Evolutionary conservation across 805 yeast genomes (phyloP).

Genomic region (Wickerhamomyces xylosicus): DNA sequence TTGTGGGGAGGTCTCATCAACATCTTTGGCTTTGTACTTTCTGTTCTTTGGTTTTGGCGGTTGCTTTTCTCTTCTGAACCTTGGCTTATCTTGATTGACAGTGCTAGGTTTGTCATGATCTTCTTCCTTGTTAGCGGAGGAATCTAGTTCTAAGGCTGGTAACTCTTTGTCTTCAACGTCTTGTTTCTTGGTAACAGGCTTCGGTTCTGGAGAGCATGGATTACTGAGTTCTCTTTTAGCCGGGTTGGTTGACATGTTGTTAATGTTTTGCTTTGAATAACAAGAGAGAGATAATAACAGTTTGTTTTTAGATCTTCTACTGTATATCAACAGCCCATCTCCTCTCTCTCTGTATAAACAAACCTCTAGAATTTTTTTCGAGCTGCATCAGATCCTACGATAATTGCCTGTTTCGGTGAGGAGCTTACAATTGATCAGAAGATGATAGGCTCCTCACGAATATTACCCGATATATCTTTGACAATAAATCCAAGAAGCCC

Average conservation of each 20-base stretch:
- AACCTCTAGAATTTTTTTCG: neutral
- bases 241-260: neutral
- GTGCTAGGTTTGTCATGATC: neutral
- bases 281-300: too few species aligned
- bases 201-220: neutral
- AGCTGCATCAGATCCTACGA: neutral
- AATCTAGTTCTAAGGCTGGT: neutral
- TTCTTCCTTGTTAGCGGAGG: too few species aligned
- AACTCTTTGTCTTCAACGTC: neutral
- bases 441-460: neutral
- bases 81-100: neutral
- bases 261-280: neutral
- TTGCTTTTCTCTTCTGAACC: neutral
- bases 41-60: constrained; percentile 19
- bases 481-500: too few species aligned
- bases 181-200: neutral
- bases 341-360: neutral
- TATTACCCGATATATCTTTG: too few species aligned
- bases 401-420: neutral
- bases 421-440: neutral
- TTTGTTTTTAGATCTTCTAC: too few species aligned
- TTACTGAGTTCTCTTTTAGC: neutral
- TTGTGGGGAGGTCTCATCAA: constrained; percentile 69
- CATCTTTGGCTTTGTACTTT: constrained; percentile 51
- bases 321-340: neutral